Evolutionary conservation across 768 basidiomycete genomes (phyloP).

Genomic region (Cystofilobasidium bisporidii): DNA sequence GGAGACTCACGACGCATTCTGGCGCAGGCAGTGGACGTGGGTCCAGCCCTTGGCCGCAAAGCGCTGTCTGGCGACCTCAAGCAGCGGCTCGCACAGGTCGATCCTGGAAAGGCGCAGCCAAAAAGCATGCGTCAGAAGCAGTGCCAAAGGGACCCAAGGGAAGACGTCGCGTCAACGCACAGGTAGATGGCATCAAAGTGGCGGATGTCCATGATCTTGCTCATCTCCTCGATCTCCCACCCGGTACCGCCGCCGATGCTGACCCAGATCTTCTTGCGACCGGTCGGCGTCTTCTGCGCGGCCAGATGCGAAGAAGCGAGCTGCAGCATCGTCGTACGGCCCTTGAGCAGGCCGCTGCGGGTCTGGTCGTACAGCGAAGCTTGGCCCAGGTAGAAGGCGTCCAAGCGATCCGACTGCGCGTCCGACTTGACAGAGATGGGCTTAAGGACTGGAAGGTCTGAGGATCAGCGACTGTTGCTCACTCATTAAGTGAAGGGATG

Average conservation of each 20-base stretch:
- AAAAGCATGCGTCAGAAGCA: neutral
- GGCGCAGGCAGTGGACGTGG: constrained; percentile 61
- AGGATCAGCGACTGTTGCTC: too few species aligned
- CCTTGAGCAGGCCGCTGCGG: constrained; percentile 53
- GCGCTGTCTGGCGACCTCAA: constrained; percentile 60
- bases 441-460: constrained; percentile 26
- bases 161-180: neutral
- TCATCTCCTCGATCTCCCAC: constrained; percentile 66
- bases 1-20: constrained; percentile 50
- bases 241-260: constrained; percentile 67
- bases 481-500: too few species aligned
- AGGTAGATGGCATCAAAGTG: constrained; percentile 61
- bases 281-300: constrained; percentile 37
- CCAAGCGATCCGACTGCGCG: constrained; percentile 38
- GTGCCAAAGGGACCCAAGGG: too few species aligned
- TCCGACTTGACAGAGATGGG: constrained; percentile 16
- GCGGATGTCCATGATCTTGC: constrained; percentile 48
- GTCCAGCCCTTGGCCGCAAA: constrained; percentile 60
- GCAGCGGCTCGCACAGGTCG: constrained; percentile 62
- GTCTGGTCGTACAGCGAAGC: constrained; percentile 66
- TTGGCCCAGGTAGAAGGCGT: constrained; percentile 56
- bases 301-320: constrained; percentile 57
- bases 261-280: constrained; percentile 34
- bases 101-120: constrained; percentile 36
- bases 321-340: constrained; percentile 61